A percentile compares a stretch with the other conserved stretches of the same genome.
Evolutionary conservation across 306 rosid species (phyloP).

Genomic region (Boehmeria nivea): DNA sequence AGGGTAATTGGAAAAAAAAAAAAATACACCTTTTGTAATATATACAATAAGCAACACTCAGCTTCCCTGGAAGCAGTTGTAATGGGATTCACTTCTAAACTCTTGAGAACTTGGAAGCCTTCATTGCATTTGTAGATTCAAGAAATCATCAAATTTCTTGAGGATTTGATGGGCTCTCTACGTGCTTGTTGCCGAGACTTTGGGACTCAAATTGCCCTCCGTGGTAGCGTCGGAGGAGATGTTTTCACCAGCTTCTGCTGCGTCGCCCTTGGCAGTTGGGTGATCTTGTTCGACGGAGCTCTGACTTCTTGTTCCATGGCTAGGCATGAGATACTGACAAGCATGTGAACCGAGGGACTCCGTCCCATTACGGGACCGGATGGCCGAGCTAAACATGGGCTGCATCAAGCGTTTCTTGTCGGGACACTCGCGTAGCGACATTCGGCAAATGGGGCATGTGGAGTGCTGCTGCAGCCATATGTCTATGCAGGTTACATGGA

Average conservation of each 20-base stretch:
- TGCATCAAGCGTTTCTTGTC: slow-evolving; percentile 54
- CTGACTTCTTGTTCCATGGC: slow-evolving; percentile 31
- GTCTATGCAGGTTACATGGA: slow-evolving; percentile 87
- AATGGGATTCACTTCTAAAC: slow-evolving; percentile 15
- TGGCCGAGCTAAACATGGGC: slow-evolving; percentile 61
- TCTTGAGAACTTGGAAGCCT: slow-evolving; percentile 10
- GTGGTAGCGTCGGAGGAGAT: slow-evolving; percentile 27
- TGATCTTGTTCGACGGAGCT: slow-evolving; percentile 42
- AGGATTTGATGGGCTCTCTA: slow-evolving; percentile 79
- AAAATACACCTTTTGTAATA: slow-evolving; percentile 18
- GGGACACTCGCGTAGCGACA: slow-evolving; percentile 50
- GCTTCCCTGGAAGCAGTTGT: slow-evolving; percentile 21
- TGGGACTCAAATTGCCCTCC: slow-evolving; percentile 36
- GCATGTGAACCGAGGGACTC: slow-evolving; percentile 41
- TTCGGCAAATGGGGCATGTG: slow-evolving; percentile 91
- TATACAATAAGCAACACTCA: slow-evolving; percentile 35
- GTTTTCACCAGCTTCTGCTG: slow-evolving; percentile 36
- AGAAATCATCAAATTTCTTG: slow-evolving; percentile 22
- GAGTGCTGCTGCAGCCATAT: slow-evolving; percentile 87
- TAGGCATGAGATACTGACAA: slow-evolving; percentile 37
- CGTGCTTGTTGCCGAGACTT: slow-evolving; percentile 53
- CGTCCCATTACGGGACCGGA: slow-evolving; percentile 34
- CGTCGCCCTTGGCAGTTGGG: slow-evolving; percentile 38
- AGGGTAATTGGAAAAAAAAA: too few species aligned
- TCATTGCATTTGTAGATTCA: slow-evolving; percentile 2